These are phyloP conservation scores for Kandelia obovata DNA, from an alignment of 345 rosid species.

Conservation along the genomic window DNA sequence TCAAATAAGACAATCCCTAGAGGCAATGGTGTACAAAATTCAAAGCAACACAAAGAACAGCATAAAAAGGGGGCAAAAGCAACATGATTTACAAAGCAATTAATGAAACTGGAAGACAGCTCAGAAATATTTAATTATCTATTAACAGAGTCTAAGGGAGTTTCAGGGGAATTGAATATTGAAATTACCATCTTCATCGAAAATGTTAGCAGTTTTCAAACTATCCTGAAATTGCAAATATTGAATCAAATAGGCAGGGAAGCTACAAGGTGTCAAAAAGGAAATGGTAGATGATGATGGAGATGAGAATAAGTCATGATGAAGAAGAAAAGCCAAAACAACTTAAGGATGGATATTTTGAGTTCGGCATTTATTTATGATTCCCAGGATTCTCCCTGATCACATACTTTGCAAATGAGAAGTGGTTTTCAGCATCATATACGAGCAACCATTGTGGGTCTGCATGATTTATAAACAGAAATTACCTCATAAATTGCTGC, in stretches of 20 bases:
- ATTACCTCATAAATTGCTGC: constrained; percentile 60
- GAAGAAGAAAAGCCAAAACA: too few relatives aligned
- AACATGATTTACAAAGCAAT: not conserved
- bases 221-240: not conserved
- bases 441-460: not conserved
- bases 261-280: not conserved
- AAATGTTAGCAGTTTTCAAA: not conserved
- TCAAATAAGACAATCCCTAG: constrained; percentile 2
- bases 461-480: not conserved
- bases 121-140: not conserved
- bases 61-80: not conserved
- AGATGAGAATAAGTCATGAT: too few relatives aligned
- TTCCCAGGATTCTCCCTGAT: not conserved
- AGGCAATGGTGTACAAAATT: not conserved
- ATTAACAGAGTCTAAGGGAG: not conserved
- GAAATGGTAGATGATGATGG: not conserved
- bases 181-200: not conserved
- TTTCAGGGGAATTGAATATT: not conserved
- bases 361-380: not conserved
- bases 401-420: not conserved
- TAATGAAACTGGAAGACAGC: not conserved
- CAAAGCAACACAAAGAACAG: not conserved
- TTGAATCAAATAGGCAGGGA: not conserved
- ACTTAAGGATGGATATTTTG: not conserved
- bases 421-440: not conserved